Conservation (phyloP, 352 stramenopile genomes). For the Globisporangium camurandrum region DNA sequence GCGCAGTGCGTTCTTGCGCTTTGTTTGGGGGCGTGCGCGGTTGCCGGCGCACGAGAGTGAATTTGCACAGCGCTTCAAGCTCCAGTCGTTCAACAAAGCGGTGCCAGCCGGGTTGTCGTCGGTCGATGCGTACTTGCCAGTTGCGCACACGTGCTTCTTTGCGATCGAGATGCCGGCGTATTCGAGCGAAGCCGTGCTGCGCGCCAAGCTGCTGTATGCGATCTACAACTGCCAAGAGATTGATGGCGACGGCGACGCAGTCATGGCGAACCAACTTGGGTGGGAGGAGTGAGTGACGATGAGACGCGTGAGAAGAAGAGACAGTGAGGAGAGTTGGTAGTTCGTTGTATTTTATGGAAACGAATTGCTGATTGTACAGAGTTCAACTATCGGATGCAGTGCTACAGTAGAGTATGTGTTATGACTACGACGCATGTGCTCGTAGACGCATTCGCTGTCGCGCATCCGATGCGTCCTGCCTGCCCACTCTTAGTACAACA, state of each 20-base stretch:
- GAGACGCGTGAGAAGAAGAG: background rate
- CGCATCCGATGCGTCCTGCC: too few relatives aligned
- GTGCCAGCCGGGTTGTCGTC: constrained; percentile 19
- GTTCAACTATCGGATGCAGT: too few relatives aligned
- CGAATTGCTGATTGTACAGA: too few relatives aligned
- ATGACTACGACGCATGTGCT: too few relatives aligned
- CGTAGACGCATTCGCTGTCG: too few relatives aligned
- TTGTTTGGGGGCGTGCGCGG: constrained; percentile 89
- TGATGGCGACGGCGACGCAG: constrained; percentile 78
- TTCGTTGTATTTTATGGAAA: too few relatives aligned
- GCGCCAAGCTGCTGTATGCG: constrained; percentile 82
- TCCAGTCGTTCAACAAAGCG: constrained; percentile 82
- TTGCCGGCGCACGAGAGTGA: constrained; percentile 71
- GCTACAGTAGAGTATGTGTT: too few relatives aligned
- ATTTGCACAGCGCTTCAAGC: constrained; percentile 90
- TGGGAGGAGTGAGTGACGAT: constrained; percentile 55
- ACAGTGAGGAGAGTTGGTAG: too few relatives aligned
- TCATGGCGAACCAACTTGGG: constrained; percentile 71
- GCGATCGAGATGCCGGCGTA: constrained; percentile 94
- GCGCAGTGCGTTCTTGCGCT: constrained; percentile 81
- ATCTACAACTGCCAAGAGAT: constrained; percentile 94
- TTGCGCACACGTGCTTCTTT: constrained; percentile 99
- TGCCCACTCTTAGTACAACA: background rate
- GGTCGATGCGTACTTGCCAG: constrained; percentile 88
- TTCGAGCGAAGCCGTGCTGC: constrained; percentile 66